phyloP scores from a whole-genome alignment of 768 basidiomycete genomes.

The Tephrocybe sp. region DNA sequence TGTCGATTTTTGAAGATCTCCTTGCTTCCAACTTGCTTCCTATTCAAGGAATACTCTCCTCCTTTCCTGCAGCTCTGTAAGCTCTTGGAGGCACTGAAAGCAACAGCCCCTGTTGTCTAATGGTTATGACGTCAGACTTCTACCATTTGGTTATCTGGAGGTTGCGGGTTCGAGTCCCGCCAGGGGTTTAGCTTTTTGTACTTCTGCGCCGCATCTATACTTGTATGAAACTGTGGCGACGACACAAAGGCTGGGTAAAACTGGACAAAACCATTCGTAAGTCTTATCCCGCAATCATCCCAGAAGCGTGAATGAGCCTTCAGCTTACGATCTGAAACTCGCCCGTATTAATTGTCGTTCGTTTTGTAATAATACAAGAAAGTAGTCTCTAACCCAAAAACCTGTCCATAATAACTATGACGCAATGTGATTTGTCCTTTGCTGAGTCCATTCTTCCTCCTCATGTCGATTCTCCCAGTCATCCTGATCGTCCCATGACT shows the following conservation, averaged over 20 bases:
- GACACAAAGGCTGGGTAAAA: no score
- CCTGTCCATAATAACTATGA: no score
- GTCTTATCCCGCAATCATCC: no score
- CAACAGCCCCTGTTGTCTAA: slow-evolving; percentile 77
- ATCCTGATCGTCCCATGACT: slow-evolving; percentile 49
- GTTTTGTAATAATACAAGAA: neutral
- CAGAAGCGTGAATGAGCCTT: no score
- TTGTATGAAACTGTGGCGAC: neutral
- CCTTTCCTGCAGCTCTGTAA: no score
- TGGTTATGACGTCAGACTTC: slow-evolving; percentile 92
- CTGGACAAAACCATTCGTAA: no score
- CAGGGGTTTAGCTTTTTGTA: slow-evolving; percentile 49
- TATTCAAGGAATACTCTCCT: no score
- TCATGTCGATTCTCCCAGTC: slow-evolving; percentile 51
- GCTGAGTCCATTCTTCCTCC: slow-evolving; percentile 43
- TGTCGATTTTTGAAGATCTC: no score
- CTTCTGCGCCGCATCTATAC: neutral
- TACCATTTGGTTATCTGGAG: slow-evolving; percentile 61
- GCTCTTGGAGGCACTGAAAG: neutral
- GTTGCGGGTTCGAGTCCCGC: slow-evolving; percentile 87
- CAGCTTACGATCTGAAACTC: no score
- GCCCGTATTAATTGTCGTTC: neutral
- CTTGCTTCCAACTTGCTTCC: no score
- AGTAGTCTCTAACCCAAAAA: slow-evolving; percentile 18
- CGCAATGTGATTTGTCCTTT: no score